Evolutionary conservation across 768 basidiomycete species (phyloP), one percentile per base, ranked within the genome.

Genomic region (Coprinopsis strossmayeri): DNA sequence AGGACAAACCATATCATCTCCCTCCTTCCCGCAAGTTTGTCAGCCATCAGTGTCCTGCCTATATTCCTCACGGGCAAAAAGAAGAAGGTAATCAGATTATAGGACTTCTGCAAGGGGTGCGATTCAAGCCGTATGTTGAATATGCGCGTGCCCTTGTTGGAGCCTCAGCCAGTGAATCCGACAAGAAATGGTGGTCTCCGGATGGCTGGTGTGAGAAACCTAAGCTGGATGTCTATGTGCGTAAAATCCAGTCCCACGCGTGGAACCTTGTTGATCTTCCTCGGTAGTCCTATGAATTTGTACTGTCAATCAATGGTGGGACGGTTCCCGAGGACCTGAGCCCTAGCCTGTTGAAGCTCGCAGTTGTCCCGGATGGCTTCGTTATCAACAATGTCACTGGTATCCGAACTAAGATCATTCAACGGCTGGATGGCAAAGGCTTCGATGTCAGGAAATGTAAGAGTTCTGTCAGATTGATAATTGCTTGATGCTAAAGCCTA

Each of bases 391-490:
- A 92, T 58, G 70, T 91, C 7, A 77, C 84, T 1, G 92, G 91
- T 4, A 75, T 96, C 40, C 78, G 88, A 30, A 76, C 82, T 1
- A 82, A 82, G 52, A 82, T 94, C 17, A 82, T 89, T 20, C 84
- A 79, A 59, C 74, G 91, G 23, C 61, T 92, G 46, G 92, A 94
- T 56, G 84, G 84, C 11, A 82, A 74, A 55, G 92, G 92, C 5
- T 95, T 91, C 56, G 89, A 95, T 56, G 75, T 97, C 46, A 76
- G 85, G 27, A 89, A 81, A 69, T 68, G 93, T 93, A 56, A 59
- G 85, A 7, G 30, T 52, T 10, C 38, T 44, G 30, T 27, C 21
- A 25, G 27, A 42, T 21, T 23, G 34, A 11, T 3, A 2, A 21
- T 24, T 27, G 18, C 47, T 35, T n/a, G 34, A 15, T 46, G 34